phyloP scores from a whole-genome alignment of 2,329 filamentous ascomycete species.

The Pseudocercospora eumusae region DNA sequence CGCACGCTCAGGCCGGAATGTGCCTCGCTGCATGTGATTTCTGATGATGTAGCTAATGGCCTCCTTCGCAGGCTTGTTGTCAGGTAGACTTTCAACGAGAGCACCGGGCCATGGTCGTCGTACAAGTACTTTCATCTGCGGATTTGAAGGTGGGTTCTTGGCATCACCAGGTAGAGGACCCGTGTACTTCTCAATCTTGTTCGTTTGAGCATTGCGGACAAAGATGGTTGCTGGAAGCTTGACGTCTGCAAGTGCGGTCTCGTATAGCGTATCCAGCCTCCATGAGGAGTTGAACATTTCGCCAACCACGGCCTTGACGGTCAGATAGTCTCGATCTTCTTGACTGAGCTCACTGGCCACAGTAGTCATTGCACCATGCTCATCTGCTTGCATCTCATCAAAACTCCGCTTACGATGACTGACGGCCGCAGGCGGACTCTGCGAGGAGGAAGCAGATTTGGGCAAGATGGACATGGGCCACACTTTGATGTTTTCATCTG shows the following conservation, averaged over 20 bases:
- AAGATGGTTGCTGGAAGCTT: slow-evolving; percentile 70
- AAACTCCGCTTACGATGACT: slow-evolving; percentile 41
- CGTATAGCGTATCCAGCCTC: slow-evolving; percentile 68
- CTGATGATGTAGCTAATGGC: slow-evolving; percentile 87
- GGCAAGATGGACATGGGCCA: slow-evolving; percentile 72
- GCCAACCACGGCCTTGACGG: slow-evolving; percentile 63
- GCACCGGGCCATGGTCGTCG: slow-evolving; percentile 78
- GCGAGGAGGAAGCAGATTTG: slow-evolving; percentile 6
- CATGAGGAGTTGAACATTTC: slow-evolving; percentile 80
- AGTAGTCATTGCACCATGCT: slow-evolving; percentile 31
- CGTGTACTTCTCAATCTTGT: slow-evolving; percentile 67
- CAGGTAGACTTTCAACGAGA: slow-evolving; percentile 64
- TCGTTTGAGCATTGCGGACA: slow-evolving; percentile 61
- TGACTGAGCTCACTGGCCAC: slow-evolving; percentile 48
- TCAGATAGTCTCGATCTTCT: slow-evolving; percentile 41
- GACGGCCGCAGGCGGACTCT: slow-evolving; percentile 18
- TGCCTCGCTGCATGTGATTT: slow-evolving; percentile 73
- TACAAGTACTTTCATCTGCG: slow-evolving; percentile 70
- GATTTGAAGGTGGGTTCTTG: slow-evolving; percentile 46
- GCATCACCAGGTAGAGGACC: slow-evolving; percentile 64
- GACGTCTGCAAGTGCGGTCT: slow-evolving; percentile 66
- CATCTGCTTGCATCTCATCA: slow-evolving; percentile 39
- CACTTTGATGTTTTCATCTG: slow-evolving; percentile 75
- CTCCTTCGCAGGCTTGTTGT: slow-evolving; percentile 63
- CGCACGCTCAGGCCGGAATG: slow-evolving; percentile 70